Conservation (phyloP, 1,139 yeast species). For the Arxiozyma heterogenica region DNA sequence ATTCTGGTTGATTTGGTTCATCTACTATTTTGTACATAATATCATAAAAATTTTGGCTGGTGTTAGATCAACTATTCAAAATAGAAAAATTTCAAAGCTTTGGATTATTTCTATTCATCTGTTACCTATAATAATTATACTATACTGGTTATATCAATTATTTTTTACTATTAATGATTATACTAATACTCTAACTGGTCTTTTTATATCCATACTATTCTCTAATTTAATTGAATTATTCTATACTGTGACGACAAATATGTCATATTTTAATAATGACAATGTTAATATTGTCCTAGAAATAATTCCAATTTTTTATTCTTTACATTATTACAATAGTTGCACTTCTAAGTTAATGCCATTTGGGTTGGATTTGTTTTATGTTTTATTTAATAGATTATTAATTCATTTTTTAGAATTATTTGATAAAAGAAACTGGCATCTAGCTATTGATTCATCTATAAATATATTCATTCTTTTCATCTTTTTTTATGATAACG, state of each 20-base stretch:
- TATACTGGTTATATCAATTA: not conserved
- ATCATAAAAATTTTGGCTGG: not conserved
- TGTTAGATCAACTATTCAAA: not conserved
- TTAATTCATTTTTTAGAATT: constrained; percentile 25
- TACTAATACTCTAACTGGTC: not conserved
- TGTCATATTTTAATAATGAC: constrained; percentile 21
- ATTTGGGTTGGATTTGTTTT: constrained; percentile 16
- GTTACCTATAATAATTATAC: not conserved
- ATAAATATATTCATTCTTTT: not conserved
- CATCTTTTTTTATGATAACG: not conserved
- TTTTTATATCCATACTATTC: constrained; percentile 9
- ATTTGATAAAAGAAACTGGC: constrained; percentile 10
- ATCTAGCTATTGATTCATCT: not conserved
- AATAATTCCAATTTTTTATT: constrained; percentile 21
- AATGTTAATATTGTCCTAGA: constrained; percentile 24
- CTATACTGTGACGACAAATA: constrained; percentile 18
- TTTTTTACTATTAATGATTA: not conserved
- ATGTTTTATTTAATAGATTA: constrained; percentile 20
- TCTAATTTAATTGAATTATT: constrained; percentile 27
- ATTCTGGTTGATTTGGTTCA: not conserved
- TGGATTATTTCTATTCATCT: not conserved
- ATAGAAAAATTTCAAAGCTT: not conserved
- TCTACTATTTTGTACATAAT: not conserved
- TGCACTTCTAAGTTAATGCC: constrained; percentile 1
- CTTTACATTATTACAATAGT: not conserved